A percentile compares a stretch with the other conserved stretches of the same genome.
These are phyloP conservation scores for Erythrophleum fordii DNA, from an alignment of 306 rosid genomes.

Conservation along the genomic window DNA sequence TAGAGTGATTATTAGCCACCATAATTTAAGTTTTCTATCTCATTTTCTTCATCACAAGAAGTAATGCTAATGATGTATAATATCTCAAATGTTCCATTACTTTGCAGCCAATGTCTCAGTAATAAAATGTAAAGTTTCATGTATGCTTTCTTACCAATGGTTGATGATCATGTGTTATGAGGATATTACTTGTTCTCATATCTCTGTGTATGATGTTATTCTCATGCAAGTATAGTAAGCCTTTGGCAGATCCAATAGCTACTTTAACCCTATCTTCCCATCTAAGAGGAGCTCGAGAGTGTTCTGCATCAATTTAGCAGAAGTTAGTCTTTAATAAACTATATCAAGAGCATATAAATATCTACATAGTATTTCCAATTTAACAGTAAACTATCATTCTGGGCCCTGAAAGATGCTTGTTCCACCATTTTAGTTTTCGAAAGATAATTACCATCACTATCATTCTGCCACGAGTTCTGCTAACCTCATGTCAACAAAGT, in stretches of 20 bases:
- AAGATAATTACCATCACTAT: background rate
- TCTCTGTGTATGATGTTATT: slow-evolving; percentile 87
- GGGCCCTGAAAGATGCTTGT: background rate
- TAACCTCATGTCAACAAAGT: background rate
- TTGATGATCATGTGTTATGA: slow-evolving; percentile 74
- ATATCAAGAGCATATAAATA: background rate
- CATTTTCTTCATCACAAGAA: background rate
- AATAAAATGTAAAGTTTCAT: slow-evolving; percentile 13
- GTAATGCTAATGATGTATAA: background rate
- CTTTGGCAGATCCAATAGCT: slow-evolving; percentile 80
- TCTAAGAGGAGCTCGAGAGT: slow-evolving; percentile 52
- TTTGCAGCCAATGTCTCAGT: background rate
- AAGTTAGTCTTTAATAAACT: background rate
- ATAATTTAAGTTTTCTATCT: background rate
- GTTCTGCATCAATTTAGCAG: slow-evolving; percentile 53
- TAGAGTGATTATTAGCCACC: background rate
- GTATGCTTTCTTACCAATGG: slow-evolving; percentile 62
- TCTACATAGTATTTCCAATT: background rate
- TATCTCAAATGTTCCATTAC: background rate
- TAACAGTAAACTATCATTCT: background rate
- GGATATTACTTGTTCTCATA: slow-evolving; percentile 84
- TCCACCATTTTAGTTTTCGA: background rate
- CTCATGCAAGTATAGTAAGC: slow-evolving; percentile 71
- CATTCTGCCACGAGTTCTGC: background rate
- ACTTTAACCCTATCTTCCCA: slow-evolving; percentile 80